Conservation (phyloP, 345 rosid species). For the Pugionium cornutum region DNA sequence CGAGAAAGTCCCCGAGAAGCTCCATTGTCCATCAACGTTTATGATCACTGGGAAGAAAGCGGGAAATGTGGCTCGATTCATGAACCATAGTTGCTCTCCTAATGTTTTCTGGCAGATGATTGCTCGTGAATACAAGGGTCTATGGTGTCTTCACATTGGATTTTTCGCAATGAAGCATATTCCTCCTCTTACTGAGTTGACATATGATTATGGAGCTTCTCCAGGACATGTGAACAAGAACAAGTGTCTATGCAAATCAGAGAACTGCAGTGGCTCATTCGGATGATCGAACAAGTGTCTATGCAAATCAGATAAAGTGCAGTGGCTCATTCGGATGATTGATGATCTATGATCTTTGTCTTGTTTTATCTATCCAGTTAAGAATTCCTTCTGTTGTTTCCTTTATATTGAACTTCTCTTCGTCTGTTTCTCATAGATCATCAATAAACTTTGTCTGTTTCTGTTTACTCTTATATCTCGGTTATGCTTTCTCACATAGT, state of each 20-base stretch:
- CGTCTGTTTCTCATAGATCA: too few species aligned
- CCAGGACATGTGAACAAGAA: conserved; percentile 20
- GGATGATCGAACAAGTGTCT: not conserved
- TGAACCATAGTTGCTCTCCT: conserved; percentile 81
- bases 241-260: conserved; percentile 60
- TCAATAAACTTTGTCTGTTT: too few species aligned
- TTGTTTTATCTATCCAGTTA: too few species aligned
- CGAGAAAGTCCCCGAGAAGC: conserved; percentile 28
- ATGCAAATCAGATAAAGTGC: too few species aligned
- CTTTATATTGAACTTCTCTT: too few species aligned
- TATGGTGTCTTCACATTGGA: conserved; percentile 35
- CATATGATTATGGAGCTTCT: conserved; percentile 47
- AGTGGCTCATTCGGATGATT: too few species aligned
- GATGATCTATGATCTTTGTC: not conserved
- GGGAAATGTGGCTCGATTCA: conserved; percentile 85
- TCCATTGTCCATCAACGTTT: conserved; percentile 43
- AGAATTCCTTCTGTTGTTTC: too few species aligned
- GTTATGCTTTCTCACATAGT: too few species aligned
- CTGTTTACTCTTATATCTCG: too few species aligned
- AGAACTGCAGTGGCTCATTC: conserved; percentile 55
- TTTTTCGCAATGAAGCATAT: conserved; percentile 49
- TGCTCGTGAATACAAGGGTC: conserved; percentile 34
- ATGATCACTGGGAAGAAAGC: conserved; percentile 55
- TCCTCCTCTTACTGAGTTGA: conserved; percentile 56
- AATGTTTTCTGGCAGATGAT: conserved; percentile 74